Percentiles rank a stretch among this genome's conserved stretches.
phyloP scores from a whole-genome alignment of 495 filamentous ascomycete genomes.

The Sordaria brevicollis region DNA sequence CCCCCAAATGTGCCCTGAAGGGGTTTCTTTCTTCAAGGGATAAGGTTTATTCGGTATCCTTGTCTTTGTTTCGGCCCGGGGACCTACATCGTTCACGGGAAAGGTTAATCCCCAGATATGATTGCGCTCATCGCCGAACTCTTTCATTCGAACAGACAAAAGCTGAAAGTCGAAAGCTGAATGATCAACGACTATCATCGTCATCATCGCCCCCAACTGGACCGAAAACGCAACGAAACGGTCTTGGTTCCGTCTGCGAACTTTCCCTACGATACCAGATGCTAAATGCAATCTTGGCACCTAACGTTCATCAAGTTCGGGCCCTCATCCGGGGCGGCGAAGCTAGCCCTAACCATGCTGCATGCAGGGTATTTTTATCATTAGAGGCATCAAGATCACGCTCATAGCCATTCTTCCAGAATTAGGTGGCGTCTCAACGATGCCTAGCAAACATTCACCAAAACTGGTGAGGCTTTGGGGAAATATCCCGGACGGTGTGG shows the following conservation, averaged over 20 bases:
- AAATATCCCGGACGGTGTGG: not conserved
- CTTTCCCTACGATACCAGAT: not conserved
- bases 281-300: not conserved
- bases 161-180: not conserved
- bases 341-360: not conserved
- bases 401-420: not conserved
- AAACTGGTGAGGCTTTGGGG: not conserved
- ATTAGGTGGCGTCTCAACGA: not conserved
- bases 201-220: not conserved
- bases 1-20: not conserved
- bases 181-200: not conserved
- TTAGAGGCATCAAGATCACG: too few species aligned
- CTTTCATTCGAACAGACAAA: not conserved
- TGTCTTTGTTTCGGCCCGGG: not conserved
- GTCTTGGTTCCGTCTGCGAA: not conserved
- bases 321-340: not conserved
- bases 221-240: not conserved
- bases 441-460: not conserved
- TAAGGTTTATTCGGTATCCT: not conserved
- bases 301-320: too few species aligned
- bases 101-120: too few species aligned
- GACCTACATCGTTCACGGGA: not conserved
- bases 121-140: not conserved
- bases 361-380: not conserved
- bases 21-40: not conserved